phyloP scores from a whole-genome alignment of 768 basidiomycete species.

The Podaxis carcinomalis region DNA sequence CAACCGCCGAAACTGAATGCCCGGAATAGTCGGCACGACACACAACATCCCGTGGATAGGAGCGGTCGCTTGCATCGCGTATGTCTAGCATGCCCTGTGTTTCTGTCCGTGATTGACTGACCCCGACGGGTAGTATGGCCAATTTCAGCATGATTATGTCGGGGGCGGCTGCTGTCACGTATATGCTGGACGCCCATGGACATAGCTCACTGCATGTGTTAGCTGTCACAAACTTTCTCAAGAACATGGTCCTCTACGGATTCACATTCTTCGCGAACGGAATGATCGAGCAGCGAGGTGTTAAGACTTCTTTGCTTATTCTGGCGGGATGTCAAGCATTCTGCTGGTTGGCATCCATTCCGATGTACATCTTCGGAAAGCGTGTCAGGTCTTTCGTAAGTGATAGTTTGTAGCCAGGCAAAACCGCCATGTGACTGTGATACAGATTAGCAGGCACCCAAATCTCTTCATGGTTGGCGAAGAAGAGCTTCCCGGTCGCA shows the following conservation, averaged over 20 bases:
- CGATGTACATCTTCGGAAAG: conserved; percentile 42
- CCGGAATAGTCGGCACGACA: conserved; percentile 27
- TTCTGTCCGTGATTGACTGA: neutral
- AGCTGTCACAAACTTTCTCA: conserved; percentile 37
- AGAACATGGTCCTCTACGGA: conserved; percentile 42
- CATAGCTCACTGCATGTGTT: conserved; percentile 36
- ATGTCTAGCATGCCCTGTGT: conserved; percentile 3
- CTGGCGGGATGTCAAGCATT: conserved; percentile 35
- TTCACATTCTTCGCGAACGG: conserved; percentile 42
- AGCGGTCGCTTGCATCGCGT: conserved; percentile 35
- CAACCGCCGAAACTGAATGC: neutral
- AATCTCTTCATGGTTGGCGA: conserved; percentile 19
- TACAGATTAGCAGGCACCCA: conserved; percentile 22
- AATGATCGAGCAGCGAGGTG: conserved; percentile 32
- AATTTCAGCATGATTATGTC: conserved; percentile 43
- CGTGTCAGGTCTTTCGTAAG: conserved; percentile 36
- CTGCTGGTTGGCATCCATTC: conserved; percentile 37
- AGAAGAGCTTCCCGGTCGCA: neutral
- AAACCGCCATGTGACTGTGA: neutral
- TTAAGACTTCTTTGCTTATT: conserved; percentile 34
- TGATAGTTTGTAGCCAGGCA: neutral
- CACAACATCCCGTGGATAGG: conserved; percentile 43
- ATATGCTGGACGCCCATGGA: conserved; percentile 42
- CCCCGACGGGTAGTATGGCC: conserved; percentile 26
- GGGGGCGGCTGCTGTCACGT: conserved; percentile 37